These are phyloP conservation scores for Reutealis trisperma DNA, from an alignment of 345 rosid genomes.

Conservation along the genomic window DNA sequence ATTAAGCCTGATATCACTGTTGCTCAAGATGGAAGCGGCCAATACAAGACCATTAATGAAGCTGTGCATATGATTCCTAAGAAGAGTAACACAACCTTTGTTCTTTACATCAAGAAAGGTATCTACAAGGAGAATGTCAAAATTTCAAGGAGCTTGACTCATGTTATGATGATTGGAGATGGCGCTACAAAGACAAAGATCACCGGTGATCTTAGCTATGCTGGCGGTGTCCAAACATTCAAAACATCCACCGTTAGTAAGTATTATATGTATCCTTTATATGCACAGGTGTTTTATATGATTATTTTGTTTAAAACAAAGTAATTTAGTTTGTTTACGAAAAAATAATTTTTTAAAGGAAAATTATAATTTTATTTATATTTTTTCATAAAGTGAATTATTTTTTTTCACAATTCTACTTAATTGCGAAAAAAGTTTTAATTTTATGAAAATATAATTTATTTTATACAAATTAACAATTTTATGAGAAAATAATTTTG, in stretches of 20 bases:
- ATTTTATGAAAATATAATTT: no score
- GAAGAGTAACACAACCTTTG: slow-evolving; percentile 36
- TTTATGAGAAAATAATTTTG: no score
- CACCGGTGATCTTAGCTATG: slow-evolving; percentile 50
- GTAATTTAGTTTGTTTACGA: no score
- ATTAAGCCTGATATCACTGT: slow-evolving; percentile 54
- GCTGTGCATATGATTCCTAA: slow-evolving; percentile 53
- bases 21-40: slow-evolving; percentile 74
- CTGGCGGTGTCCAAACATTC: slow-evolving; percentile 49
- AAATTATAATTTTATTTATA: no score
- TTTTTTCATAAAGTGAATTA: no score
- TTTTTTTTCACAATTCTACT: no score
- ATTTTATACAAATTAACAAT: no score
- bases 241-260: slow-evolving; percentile 61
- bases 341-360: no score
- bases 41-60: slow-evolving; percentile 54
- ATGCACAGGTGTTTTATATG: no score
- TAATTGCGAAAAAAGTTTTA: no score
- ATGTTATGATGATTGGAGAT: slow-evolving; percentile 69
- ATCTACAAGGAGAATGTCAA: slow-evolving; percentile 57
- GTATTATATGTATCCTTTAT: slow-evolving; percentile 8
- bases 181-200: slow-evolving; percentile 66
- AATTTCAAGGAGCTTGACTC: slow-evolving; percentile 29
- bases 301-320: no score
- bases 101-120: slow-evolving; percentile 71